phyloP scores from a whole-genome alignment of 2,329 filamentous ascomycete genomes.

The Elsinoe arachidis region DNA sequence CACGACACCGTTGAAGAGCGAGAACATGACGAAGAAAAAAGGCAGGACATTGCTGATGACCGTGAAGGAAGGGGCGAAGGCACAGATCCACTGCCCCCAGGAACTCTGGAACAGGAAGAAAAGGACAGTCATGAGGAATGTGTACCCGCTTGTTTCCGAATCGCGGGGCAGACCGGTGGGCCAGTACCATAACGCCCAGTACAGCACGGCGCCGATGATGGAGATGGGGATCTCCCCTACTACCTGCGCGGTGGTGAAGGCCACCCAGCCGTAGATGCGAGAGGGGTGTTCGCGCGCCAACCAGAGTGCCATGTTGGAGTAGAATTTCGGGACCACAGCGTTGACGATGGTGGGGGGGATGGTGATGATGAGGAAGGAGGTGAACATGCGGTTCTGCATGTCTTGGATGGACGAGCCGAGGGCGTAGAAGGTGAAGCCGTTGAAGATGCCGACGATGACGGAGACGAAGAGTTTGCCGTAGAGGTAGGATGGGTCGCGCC shows the following conservation, averaged over 20 bases:
- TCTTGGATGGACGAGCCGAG: slow-evolving; percentile 57
- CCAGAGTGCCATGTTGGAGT: slow-evolving; percentile 63
- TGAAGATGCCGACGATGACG: slow-evolving; percentile 66
- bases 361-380: slow-evolving; percentile 49
- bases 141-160: slow-evolving; percentile 59
- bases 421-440: slow-evolving; percentile 69
- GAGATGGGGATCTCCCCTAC: slow-evolving; percentile 64
- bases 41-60: slow-evolving; percentile 68
- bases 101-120: slow-evolving; percentile 67
- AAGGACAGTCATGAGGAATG: slow-evolving; percentile 68
- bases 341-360: slow-evolving; percentile 66
- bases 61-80: slow-evolving; percentile 70
- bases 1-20: slow-evolving; percentile 69
- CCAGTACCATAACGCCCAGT: slow-evolving; percentile 71
- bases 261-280: slow-evolving; percentile 68
- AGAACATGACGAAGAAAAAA: slow-evolving; percentile 74
- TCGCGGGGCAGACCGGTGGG: slow-evolving; percentile 61
- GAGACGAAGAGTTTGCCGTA: slow-evolving; percentile 68
- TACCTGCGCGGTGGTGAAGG: slow-evolving; percentile 65
- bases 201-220: slow-evolving; percentile 55
- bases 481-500: slow-evolving; percentile 67
- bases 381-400: slow-evolving; percentile 73
- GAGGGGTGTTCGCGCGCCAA: slow-evolving; percentile 64
- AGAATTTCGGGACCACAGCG: slow-evolving; percentile 68
- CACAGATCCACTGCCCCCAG: slow-evolving; percentile 80